Evolutionary conservation across 305 asterid genomes (phyloP), one percentile per base, ranked within the genome.

Genomic region (Plantago lanceolata): DNA sequence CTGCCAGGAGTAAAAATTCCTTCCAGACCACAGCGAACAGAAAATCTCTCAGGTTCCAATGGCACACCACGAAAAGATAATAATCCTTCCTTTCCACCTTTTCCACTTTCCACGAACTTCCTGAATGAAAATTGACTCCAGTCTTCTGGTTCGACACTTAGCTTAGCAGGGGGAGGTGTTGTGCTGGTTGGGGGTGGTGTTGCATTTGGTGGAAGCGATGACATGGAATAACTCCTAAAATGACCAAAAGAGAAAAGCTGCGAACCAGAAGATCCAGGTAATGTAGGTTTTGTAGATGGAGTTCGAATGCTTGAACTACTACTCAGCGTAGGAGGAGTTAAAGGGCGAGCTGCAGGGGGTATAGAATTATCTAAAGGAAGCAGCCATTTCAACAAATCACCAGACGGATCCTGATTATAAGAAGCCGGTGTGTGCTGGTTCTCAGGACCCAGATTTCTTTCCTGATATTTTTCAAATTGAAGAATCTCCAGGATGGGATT

Each of bases 141-240:
- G 56, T 88, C 97, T 73, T 84, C 95, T 18, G 83, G 81, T 17
- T 86, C 95, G 65, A 71, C 26, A 67, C 59, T 74, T 68, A 89
- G 78, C 71, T 82, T 81, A 58, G 84, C 67, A 72, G 66, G 66
- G 63, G 88, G 83, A 65, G 79, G 53, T 60, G 89, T 59, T 76
- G 62, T 79, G 19, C n/a, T 48, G 64, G 88, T 69, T 77, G 86
- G 76, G 50, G 88, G 76, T 55, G 94, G 92, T 59, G 83, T 47
- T 50, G 63, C 66, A 70, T 78, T 83, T 69, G 82, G 93, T 11
- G 99, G 97, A 68, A 87, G 83, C 61, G 97, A 88, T 69, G 96
- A 85, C 99, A 94, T 94, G 59, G 99, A 94, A 69, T 90, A 88
- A 78, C 99, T 94, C 83, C 99, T 88, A 71, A 88, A 86, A 75